Evolutionary conservation across 345 rosid species (phyloP).

Genomic region (Eucalyptus cloeziana): DNA sequence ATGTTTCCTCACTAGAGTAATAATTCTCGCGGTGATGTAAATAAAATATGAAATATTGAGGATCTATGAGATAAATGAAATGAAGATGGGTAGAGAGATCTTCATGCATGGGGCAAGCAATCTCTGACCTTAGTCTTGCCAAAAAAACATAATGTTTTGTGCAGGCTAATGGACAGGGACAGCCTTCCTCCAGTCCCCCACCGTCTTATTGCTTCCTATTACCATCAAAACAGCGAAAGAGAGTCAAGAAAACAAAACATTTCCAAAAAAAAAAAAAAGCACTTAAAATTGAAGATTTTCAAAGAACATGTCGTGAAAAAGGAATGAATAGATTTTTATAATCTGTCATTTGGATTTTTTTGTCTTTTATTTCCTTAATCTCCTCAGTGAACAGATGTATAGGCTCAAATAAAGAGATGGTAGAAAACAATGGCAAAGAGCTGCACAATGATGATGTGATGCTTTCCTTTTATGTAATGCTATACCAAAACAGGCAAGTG

Average conservation of each 20-base stretch:
- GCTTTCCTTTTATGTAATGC: neutral
- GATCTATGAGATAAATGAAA: neutral
- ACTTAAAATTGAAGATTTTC: neutral
- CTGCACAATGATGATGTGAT: neutral
- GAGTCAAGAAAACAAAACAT: neutral
- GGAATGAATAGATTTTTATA: neutral
- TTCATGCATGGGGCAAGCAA: neutral
- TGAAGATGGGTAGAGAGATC: neutral
- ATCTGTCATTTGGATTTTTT: neutral
- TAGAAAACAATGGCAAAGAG: neutral
- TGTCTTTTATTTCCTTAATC: neutral
- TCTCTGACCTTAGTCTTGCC: neutral
- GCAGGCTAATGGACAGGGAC: slow-evolving; percentile 1
- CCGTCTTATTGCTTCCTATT: neutral
- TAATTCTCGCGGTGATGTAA: neutral
- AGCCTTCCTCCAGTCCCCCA: neutral
- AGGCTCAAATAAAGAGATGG: neutral
- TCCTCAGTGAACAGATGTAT: neutral
- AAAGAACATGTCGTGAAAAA: neutral
- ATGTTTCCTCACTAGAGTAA: neutral
- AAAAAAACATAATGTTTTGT: slow-evolving; percentile 1
- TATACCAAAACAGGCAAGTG: neutral
- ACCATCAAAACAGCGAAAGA: neutral
- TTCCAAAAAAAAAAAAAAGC: neutral
- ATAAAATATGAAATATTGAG: neutral